Base-by-base conservation (phyloP, 148 eudicot species). In the Nepenthes gracilis region DNA sequence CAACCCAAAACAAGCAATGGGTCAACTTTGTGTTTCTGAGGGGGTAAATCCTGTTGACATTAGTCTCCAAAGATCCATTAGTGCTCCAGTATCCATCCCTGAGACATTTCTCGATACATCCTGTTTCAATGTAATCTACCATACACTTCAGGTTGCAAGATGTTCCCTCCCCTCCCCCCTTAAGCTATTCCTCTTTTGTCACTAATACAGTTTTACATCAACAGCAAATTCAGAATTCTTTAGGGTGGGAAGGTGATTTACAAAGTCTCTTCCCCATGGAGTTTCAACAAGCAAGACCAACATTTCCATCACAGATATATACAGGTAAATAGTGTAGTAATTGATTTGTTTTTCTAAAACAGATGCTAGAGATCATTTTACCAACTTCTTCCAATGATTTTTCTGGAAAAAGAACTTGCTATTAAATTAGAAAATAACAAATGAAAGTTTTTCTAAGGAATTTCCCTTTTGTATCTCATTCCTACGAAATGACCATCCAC, bases 241-340 rank as follows among this genome's bases (percentile, higher is more conserved):
- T 77, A 57, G 77, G 78, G 33, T 93, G 99, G 99, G 99, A 86
- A 35, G 62, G 79, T 43, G 84, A 86, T 54, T 60, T 82, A 67
- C 90, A 81, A 52, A 77, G 73, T 60, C 64, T 87, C 63, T 85
- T 81, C 68, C 60, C 52, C 57, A 68, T 78, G 75, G 96, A 91
- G 67, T 75, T 77, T 69, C 90, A 80, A 55, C 97, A 80, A 72
- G 88, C 77, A 73, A 73, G 74, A 81, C 69, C 83, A 60, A 50
- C 84, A 64, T 85, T 74, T 73, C 79, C 76, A 55, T 62, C 77
- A 69, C 85, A 83, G 54, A 70, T 81, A 73, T 79, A 77, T 75
- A 70, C 88, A 86, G 97, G 97, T 90, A 76, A 15, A 65, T 43
- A 60, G 58, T 34, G 14, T 33, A 5, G 10, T 54, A 55, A 4